Conservation (phyloP, 148 eudicot genomes). For the Beta vulgaris region DNA sequence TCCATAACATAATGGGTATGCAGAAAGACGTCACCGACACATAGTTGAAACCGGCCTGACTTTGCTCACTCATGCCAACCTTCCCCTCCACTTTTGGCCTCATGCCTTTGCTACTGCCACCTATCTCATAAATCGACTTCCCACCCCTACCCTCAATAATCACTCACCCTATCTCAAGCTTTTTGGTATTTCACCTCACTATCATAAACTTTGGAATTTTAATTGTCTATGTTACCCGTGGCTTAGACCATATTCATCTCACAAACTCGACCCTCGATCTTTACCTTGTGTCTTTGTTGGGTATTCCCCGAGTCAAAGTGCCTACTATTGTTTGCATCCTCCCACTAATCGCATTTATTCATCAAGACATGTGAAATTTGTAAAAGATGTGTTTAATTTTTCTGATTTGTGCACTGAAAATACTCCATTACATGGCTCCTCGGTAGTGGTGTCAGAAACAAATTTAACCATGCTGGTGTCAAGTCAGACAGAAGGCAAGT, state of each 20-base stretch:
- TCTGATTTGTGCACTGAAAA: too few species aligned
- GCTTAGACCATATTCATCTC: too few species aligned
- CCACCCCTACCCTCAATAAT: neutral
- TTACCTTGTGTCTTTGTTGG: neutral
- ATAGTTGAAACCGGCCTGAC: conserved; percentile 3
- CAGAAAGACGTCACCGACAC: neutral
- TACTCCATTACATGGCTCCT: too few species aligned
- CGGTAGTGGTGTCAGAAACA: too few species aligned
- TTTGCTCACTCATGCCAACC: neutral
- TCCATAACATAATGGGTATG: neutral
- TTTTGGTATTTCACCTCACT: neutral
- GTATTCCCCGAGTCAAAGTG: neutral
- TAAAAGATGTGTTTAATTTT: too few species aligned
- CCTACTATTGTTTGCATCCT: conserved; percentile 4
- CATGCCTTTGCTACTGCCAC: neutral
- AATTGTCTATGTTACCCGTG: too few species aligned
- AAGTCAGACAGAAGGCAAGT: too few species aligned
- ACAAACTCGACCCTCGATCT: too few species aligned
- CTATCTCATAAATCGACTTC: neutral
- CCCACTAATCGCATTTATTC: neutral
- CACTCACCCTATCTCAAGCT: neutral
- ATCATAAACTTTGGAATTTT: too few species aligned
- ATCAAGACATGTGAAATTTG: conserved; percentile 2
- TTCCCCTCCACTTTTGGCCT: neutral
- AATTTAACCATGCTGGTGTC: too few species aligned